Evolutionary conservation across 257 asterid genomes (phyloP).

Genomic region (Salvia miltiorrhiza): DNA sequence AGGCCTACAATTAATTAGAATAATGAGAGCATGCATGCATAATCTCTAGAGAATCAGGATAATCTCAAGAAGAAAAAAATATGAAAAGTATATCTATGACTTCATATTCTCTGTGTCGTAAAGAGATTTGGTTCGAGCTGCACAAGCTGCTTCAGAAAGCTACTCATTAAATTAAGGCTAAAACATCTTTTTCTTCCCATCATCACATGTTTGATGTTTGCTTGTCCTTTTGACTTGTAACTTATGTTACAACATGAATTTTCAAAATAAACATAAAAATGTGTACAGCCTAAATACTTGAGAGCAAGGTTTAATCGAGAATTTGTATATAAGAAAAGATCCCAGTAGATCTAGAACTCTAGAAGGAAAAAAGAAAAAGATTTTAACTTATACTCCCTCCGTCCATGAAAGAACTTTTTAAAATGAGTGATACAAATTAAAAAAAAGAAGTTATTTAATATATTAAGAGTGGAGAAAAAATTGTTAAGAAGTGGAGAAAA

Average conservation of each 20-base stretch:
- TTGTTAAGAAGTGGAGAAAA: no score
- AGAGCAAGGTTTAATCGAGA: no score
- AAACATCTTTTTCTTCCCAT: not conserved
- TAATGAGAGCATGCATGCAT: not conserved
- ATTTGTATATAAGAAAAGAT: no score
- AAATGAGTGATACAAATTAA: no score
- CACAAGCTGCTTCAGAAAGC: not conserved
- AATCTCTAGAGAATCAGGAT: not conserved
- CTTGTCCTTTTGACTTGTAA: not conserved
- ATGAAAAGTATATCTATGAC: slow-evolving; percentile 4
- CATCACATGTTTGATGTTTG: not conserved
- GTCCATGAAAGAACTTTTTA: no score
- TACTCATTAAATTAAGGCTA: not conserved
- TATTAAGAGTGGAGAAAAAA: no score
- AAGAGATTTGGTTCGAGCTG: slow-evolving; percentile 22
- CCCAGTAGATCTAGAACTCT: no score
- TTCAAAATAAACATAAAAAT: not conserved
- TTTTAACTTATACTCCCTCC: no score
- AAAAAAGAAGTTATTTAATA: no score
- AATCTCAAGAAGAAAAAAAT: not conserved
- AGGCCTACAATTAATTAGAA: not conserved
- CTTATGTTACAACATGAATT: not conserved
- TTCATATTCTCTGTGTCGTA: slow-evolving; percentile 8
- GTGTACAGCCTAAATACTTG: no score
- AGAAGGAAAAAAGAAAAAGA: no score